phyloP scores from a whole-genome alignment of 345 rosid species.

The Salix purpurea region DNA sequence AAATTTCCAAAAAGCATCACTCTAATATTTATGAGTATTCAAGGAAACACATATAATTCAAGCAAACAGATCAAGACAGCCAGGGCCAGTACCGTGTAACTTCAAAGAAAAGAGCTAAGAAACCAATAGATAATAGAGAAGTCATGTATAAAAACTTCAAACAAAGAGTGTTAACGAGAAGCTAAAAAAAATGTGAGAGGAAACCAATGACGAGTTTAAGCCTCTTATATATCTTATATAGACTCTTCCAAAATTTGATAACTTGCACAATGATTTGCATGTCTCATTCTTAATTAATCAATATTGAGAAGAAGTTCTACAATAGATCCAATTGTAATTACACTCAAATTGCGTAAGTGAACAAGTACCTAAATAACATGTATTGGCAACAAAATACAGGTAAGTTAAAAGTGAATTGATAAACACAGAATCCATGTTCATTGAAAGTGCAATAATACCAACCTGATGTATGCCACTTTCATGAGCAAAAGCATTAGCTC shows the following conservation, averaged over 20 bases:
- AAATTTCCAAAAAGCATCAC: background rate
- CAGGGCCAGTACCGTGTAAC: background rate
- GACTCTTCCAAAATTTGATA: background rate
- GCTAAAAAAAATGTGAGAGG: background rate
- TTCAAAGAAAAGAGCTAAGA: background rate
- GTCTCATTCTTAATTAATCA: background rate
- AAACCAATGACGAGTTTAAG: background rate
- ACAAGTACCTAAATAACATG: background rate
- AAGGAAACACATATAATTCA: background rate
- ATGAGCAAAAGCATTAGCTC: conserved; percentile 96
- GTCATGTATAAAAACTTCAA: background rate
- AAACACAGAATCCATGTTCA: background rate
- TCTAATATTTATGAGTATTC: background rate
- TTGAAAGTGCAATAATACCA: conserved; percentile 8
- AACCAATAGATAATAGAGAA: background rate
- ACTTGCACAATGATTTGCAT: background rate
- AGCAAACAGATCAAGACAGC: background rate
- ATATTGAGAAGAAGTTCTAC: background rate
- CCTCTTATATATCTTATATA: background rate
- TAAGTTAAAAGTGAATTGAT: background rate
- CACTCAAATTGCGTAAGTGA: background rate
- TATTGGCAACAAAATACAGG: background rate
- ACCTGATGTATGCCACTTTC: conserved; percentile 98
- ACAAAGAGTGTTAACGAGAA: background rate
- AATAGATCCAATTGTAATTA: background rate